phyloP scores from a whole-genome alignment of 805 yeast species.

The Metschnikowia koreensis region DNA sequence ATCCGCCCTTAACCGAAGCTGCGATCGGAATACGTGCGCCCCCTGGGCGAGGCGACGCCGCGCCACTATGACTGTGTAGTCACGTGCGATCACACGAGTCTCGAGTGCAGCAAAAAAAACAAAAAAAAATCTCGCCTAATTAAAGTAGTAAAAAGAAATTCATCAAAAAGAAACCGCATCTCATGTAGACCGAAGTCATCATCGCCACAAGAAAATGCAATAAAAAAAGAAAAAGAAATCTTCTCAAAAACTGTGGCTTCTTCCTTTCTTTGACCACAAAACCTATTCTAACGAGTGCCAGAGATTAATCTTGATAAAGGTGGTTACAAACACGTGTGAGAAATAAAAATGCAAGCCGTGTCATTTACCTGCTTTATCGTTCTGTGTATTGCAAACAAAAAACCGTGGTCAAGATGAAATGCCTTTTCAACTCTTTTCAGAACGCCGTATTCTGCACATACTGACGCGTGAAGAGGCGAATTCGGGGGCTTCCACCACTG shows the following conservation, averaged over 20 bases:
- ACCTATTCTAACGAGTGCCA: no score
- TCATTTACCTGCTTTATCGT: slow-evolving; percentile 1
- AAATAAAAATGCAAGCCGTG: background rate
- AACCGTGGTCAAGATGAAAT: background rate
- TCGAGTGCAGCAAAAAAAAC: background rate
- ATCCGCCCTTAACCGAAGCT: background rate
- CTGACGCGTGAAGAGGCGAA: background rate
- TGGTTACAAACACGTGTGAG: background rate
- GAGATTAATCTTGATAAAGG: background rate
- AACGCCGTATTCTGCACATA: slow-evolving; percentile 10
- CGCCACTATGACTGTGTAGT: background rate
- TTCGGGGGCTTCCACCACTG: slow-evolving; percentile 7
- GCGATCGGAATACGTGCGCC: background rate
- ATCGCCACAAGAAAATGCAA: background rate
- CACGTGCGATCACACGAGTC: slow-evolving; percentile 9
- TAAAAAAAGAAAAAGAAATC: background rate
- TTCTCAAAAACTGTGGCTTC: background rate
- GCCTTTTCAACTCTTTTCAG: slow-evolving; percentile 6
- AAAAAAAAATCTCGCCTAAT: background rate
- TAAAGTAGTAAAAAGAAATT: slow-evolving; percentile 1
- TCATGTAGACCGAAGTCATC: background rate
- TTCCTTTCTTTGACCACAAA: no score
- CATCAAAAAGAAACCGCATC: background rate
- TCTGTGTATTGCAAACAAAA: background rate
- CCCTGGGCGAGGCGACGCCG: background rate